Percentiles rank a stretch among this genome's conserved stretches.
These are phyloP conservation scores for Suillus fuscotomentosus DNA, from an alignment of 768 basidiomycete species.

Conservation along the genomic window DNA sequence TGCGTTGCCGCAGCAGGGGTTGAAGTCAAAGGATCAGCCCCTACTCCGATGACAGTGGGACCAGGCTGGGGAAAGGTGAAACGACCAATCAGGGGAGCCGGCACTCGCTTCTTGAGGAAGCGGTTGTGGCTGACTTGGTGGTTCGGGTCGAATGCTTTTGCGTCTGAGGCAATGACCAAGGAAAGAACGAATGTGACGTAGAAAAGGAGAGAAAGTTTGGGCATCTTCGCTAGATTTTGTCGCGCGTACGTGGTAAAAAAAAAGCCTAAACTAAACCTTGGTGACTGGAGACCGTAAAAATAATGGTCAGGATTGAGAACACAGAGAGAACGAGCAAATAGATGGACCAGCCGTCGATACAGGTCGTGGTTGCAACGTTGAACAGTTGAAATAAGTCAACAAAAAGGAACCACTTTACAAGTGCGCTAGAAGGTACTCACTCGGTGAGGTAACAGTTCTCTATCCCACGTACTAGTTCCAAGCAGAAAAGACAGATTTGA, in stretches of 20 bases:
- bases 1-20: conserved; percentile 11
- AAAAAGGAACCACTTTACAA: background rate
- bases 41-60: conserved; percentile 34
- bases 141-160: conserved; percentile 39
- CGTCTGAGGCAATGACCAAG: conserved; percentile 44
- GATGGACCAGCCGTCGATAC: conserved; percentile 1
- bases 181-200: conserved; percentile 54
- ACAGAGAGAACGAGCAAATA: background rate
- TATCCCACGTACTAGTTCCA: background rate
- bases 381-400: background rate
- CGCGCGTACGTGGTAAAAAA: background rate
- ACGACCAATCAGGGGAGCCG: conserved; percentile 20
- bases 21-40: conserved; percentile 25
- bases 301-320: background rate
- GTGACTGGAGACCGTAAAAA: background rate
- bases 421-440: conserved; percentile 1
- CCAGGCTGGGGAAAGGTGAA: conserved; percentile 12
- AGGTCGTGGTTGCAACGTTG: background rate
- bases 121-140: conserved; percentile 62
- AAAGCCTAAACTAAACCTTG: background rate
- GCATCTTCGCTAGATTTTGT: conserved; percentile 41
- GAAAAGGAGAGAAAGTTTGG: conserved; percentile 62
- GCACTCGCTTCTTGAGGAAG: conserved; percentile 65
- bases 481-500: conserved; percentile 1
- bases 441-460: background rate